Conservation (phyloP, 495 filamentous ascomycete species). For the Achaetomiella virescens region DNA sequence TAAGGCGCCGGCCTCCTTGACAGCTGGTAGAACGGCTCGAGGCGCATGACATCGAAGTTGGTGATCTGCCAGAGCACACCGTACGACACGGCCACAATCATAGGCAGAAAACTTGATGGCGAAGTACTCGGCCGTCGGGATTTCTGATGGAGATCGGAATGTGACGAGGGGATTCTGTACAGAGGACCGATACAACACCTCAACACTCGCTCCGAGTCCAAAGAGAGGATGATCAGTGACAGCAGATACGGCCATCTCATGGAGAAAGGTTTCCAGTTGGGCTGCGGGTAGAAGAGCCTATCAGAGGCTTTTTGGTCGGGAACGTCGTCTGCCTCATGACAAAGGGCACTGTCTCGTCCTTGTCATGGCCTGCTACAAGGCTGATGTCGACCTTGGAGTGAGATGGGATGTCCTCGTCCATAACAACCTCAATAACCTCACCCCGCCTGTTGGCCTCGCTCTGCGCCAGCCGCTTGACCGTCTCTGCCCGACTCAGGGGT, state of each 20-base stretch:
- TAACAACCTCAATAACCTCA: slow-evolving; percentile 45
- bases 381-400: slow-evolving; percentile 35
- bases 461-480: slow-evolving; percentile 41
- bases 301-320: slow-evolving; percentile 23
- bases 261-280: slow-evolving; percentile 66
- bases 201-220: slow-evolving; percentile 48
- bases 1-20: slow-evolving; percentile 54
- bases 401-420: slow-evolving; percentile 34
- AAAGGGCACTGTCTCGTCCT: not conserved
- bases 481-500: slow-evolving; percentile 24
- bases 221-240: slow-evolving; percentile 53
- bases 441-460: slow-evolving; percentile 47
- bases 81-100: slow-evolving; percentile 59
- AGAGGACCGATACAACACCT: slow-evolving; percentile 57
- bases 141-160: slow-evolving; percentile 47
- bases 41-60: slow-evolving; percentile 66
- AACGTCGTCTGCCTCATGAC: slow-evolving; percentile 27
- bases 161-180: slow-evolving; percentile 34
- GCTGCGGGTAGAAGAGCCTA: slow-evolving; percentile 51
- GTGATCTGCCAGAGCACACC: slow-evolving; percentile 70
- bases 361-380: slow-evolving; percentile 32
- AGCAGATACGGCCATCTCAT: slow-evolving; percentile 60
- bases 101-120: slow-evolving; percentile 68
- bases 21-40: slow-evolving; percentile 71
- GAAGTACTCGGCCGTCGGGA: slow-evolving; percentile 53